phyloP scores from a whole-genome alignment of 225 moss, liverwort and hornwort species.

The Pleurozium schreberi region DNA sequence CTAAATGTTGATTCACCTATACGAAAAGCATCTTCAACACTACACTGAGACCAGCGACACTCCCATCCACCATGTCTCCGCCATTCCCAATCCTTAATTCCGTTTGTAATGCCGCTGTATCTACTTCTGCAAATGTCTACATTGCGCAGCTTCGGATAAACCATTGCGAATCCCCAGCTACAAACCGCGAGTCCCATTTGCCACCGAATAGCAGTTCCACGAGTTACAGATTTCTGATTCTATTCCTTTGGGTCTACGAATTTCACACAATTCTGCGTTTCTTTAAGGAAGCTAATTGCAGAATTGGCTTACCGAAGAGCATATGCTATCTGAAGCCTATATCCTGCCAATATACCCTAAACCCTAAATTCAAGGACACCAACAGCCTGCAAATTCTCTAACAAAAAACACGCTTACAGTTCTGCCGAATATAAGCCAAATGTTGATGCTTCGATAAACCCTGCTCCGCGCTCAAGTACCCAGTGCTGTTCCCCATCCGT shows the following conservation, averaged over 20 bases:
- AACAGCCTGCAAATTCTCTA: neutral
- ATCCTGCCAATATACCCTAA: neutral
- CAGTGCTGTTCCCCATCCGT: neutral
- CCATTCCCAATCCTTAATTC: neutral
- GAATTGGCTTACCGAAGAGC: neutral
- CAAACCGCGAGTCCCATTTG: conserved; percentile 4
- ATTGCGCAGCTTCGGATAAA: neutral
- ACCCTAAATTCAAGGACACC: neutral
- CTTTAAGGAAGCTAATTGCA: neutral
- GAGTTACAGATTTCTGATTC: neutral
- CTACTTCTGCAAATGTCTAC: neutral
- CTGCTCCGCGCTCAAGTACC: no score
- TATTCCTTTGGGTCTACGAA: neutral
- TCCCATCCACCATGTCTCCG: neutral
- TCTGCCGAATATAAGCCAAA: neutral
- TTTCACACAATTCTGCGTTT: neutral
- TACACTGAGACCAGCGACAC: neutral
- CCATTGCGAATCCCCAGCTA: neutral
- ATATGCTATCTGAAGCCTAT: neutral
- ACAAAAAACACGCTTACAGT: neutral
- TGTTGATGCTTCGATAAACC: neutral
- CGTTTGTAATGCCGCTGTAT: neutral
- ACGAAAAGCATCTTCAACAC: neutral
- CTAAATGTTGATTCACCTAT: neutral
- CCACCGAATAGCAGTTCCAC: neutral